These are phyloP conservation scores for Dothidotthia symphoricarpi DNA, from an alignment of 2,329 filamentous ascomycete species.

Conservation along the genomic window DNA sequence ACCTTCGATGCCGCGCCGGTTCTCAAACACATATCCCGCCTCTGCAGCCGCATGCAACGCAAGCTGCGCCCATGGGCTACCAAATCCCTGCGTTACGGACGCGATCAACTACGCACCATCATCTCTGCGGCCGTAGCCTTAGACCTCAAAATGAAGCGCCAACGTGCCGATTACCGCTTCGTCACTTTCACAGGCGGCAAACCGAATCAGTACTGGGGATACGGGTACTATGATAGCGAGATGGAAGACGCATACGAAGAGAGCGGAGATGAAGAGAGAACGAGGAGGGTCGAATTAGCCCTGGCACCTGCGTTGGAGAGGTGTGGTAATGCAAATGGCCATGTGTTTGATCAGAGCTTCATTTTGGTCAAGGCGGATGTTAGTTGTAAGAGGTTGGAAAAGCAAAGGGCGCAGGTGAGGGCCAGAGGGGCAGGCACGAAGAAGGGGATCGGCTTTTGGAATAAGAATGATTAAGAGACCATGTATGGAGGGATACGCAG, in stretches of 20 bases:
- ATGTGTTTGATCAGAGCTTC: slow-evolving; percentile 40
- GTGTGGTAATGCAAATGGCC: slow-evolving; percentile 41
- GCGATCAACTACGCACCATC: slow-evolving; percentile 36
- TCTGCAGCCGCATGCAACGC: slow-evolving; percentile 30
- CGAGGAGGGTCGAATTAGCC: slow-evolving; percentile 33
- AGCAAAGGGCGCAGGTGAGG: slow-evolving; percentile 15
- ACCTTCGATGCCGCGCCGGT: slow-evolving; percentile 38
- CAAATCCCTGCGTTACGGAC: slow-evolving; percentile 28
- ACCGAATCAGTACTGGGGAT: slow-evolving; percentile 36
- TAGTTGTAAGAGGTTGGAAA: slow-evolving; percentile 35
- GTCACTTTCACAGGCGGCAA: slow-evolving; percentile 38
- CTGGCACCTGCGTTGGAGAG: slow-evolving; percentile 41
- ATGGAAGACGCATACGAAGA: slow-evolving; percentile 41
- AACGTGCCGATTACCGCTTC: slow-evolving; percentile 40
- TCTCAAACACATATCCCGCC: slow-evolving; percentile 34
- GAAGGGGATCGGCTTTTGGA: slow-evolving; percentile 17
- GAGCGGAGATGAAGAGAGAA: slow-evolving; percentile 18
- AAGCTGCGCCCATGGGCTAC: slow-evolving; percentile 37
- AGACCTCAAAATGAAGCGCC: slow-evolving; percentile 40
- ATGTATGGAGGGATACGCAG: no score
- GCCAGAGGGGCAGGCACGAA: slow-evolving; percentile 11
- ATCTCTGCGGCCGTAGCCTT: slow-evolving; percentile 39
- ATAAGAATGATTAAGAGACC: slow-evolving; percentile 5
- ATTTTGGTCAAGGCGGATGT: slow-evolving; percentile 42
- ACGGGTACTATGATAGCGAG: slow-evolving; percentile 38